phyloP scores from a whole-genome alignment of 2,329 filamentous ascomycete species.

The Colletotrichum gloeosporioides region DNA sequence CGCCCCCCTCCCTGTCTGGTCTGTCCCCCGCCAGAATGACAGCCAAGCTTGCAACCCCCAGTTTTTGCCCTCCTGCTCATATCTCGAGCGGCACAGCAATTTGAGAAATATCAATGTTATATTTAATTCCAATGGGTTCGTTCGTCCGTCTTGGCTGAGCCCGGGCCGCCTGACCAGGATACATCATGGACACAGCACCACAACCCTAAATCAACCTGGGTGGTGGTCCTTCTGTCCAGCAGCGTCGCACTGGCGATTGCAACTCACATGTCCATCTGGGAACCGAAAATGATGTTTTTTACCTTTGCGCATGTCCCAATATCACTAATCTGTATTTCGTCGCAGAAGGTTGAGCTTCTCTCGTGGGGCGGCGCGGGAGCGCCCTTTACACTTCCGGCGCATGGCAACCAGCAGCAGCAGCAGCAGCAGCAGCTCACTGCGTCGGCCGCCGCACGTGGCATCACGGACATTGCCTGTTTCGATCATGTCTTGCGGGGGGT shows the following conservation, averaged over 20 bases:
- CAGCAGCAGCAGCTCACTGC: neutral
- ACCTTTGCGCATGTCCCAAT: neutral
- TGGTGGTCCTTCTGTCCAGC: neutral
- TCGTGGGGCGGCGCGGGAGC: neutral
- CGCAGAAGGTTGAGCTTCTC: neutral
- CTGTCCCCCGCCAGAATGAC: neutral
- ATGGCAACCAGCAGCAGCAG: neutral
- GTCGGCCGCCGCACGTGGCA: neutral
- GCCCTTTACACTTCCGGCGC: neutral
- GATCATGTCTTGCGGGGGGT: neutral
- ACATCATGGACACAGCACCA: neutral
- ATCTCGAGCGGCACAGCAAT: neutral
- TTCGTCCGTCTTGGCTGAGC: neutral
- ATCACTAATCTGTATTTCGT: fast-evolving
- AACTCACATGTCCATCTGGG: neutral
- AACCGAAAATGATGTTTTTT: neutral
- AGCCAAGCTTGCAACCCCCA: neutral
- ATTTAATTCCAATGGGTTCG: neutral
- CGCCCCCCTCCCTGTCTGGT: neutral
- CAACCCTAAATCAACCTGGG: neutral
- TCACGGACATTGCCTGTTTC: neutral
- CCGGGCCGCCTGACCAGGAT: neutral
- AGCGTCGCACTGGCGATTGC: neutral
- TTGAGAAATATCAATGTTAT: neutral
- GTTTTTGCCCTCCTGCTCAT: neutral